Evolutionary conservation across 495 filamentous ascomycete species (phyloP).

Genomic region (Podospora didyma): DNA sequence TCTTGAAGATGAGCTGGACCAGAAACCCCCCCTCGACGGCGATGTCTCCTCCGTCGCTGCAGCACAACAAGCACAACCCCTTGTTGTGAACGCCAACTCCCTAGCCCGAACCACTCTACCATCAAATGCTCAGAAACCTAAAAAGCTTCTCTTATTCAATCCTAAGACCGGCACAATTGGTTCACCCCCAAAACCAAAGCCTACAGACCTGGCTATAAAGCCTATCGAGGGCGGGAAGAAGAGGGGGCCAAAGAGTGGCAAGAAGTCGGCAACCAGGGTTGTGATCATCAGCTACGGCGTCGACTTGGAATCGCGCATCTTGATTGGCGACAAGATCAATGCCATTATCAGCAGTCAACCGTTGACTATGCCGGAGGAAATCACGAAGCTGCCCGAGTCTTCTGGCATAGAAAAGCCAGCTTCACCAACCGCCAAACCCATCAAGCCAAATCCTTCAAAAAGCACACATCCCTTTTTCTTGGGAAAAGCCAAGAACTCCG

Average conservation of each 20-base stretch:
- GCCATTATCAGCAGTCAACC: conserved; percentile 22
- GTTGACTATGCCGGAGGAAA: conserved; percentile 12
- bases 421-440: background rate
- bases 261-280: conserved; percentile 15
- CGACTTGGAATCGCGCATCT: conserved; percentile 26
- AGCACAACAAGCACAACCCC: background rate
- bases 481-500: conserved; percentile 34
- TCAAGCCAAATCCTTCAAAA: conserved; percentile 36
- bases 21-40: background rate
- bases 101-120: no score
- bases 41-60: no score
- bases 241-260: conserved; percentile 2
- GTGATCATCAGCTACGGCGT: conserved; percentile 33
- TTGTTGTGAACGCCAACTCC: background rate
- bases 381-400: conserved; percentile 4
- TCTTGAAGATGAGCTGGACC: no score
- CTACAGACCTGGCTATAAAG: background rate
- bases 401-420: conserved; percentile 10
- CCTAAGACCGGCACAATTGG: conserved; percentile 51
- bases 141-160: conserved; percentile 46
- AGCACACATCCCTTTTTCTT: conserved; percentile 80
- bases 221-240: conserved; percentile 1
- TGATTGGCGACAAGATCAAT: conserved; percentile 32
- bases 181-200: conserved; percentile 43
- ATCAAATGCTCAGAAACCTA: conserved; percentile 25